Conservation (phyloP, 139 green algal species). For the Nannochloris sp. region DNA sequence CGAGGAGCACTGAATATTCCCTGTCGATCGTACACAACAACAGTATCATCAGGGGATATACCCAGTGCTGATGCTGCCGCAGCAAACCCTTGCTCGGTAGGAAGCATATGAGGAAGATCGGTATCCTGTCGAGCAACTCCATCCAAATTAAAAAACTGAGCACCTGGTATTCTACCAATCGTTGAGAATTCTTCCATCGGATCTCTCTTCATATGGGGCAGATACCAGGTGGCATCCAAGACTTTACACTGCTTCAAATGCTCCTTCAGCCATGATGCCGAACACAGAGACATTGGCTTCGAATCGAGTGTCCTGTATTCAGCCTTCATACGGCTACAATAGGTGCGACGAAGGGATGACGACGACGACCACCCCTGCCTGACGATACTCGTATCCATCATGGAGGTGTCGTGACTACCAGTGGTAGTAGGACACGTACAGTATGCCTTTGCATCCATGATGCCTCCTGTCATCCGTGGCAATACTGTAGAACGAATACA, state of each 20-base stretch:
- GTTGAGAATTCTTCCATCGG: conserved; percentile 46
- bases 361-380: not conserved
- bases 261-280: conserved; percentile 44
- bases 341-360: not conserved
- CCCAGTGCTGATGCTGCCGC: conserved; percentile 72
- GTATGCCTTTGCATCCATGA: too few relatives aligned
- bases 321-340: too few relatives aligned
- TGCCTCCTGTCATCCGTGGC: too few relatives aligned
- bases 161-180: conserved; percentile 53
- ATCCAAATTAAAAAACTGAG: conserved; percentile 66
- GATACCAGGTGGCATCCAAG: conserved; percentile 69
- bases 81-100: conserved; percentile 53
- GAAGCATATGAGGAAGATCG: conserved; percentile 77
- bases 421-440: not conserved
- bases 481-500: too few relatives aligned
- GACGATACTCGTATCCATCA: not conserved
- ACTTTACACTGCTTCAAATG: conserved; percentile 38
- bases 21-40: conserved; percentile 86
- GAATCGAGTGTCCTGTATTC: too few relatives aligned
- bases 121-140: conserved; percentile 28
- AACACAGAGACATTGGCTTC: conserved; percentile 24
- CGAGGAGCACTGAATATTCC: conserved; percentile 81
- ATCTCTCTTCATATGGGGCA: conserved; percentile 40
- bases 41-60: conserved; percentile 44
- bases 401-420: not conserved